These are phyloP conservation scores for Candida sp. DNA, from an alignment of 1,139 yeast species.

Conservation along the genomic window DNA sequence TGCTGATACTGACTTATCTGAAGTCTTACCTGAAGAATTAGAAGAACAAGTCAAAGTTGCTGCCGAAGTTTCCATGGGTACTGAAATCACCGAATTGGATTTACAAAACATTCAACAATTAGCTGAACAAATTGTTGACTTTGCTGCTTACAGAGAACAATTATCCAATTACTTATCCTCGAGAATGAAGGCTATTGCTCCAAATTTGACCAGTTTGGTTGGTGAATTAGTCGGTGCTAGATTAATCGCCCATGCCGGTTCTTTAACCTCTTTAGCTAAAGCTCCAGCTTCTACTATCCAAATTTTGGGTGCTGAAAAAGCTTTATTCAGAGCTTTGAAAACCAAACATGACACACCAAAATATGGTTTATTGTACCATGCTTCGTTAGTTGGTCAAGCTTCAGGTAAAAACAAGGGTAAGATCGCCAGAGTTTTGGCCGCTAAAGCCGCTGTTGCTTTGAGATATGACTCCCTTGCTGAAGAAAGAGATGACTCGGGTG, in stretches of 20 bases:
- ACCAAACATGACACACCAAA: constrained; percentile 99
- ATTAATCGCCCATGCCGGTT: constrained; percentile 97
- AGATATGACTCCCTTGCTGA: constrained; percentile 97
- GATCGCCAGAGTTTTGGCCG: constrained; percentile 98
- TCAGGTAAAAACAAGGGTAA: constrained; percentile 97
- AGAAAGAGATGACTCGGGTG: constrained; percentile 94
- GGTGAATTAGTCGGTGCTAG: constrained; percentile 99
- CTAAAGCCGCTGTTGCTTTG: constrained; percentile 94
- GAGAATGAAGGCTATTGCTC: constrained; percentile 98
- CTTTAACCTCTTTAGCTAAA: constrained; percentile 91
- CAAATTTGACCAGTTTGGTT: constrained; percentile 91
- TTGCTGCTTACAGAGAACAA: constrained; percentile 89
- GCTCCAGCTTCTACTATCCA: constrained; percentile 99
- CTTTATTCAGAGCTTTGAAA: constrained; percentile 96
- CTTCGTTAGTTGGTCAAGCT: constrained; percentile 96
- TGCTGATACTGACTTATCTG: constrained; percentile 84
- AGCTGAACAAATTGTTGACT: constrained; percentile 91
- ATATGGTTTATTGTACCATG: constrained; percentile 96
- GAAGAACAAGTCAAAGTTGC: constrained; percentile 81
- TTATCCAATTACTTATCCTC: constrained; percentile 85
- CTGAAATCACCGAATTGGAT: constrained; percentile 92
- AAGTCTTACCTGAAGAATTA: constrained; percentile 86
- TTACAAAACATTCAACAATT: constrained; percentile 86
- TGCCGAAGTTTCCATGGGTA: constrained; percentile 99
- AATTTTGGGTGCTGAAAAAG: constrained; percentile 98